Base-by-base conservation (phyloP, 805 yeast species). In the Metschnikowia arizonensis region DNA sequence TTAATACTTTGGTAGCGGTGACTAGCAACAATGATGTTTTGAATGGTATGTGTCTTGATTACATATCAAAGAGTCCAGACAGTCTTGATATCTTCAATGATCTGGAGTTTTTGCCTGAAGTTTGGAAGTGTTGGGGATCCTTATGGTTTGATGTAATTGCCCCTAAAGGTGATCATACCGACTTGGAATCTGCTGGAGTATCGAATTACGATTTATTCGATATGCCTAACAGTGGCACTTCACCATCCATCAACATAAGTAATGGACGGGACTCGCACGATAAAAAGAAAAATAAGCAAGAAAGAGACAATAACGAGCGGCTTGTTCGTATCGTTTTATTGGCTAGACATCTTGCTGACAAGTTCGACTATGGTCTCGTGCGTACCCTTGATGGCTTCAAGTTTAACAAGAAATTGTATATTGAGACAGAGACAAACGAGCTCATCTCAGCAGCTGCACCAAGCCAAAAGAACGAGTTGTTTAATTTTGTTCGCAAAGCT, bases 111-210 rank as follows among this genome's bases (percentile, higher is more conserved):
- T 65, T 85, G 40, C 80, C 85, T 34, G 95, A 86, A 62, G 84
- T 82, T 17, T 85, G 90, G 90, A 82, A 82, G 58, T 81, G 89
- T 56, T 85, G 91, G 88, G 95, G 95, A 2, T 77, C 88, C 0
- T 60, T 86, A 33, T 85, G 93, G 91, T 86, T 78, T 63, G 90
- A 85, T 61, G 66, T 68, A 21, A 68, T 85, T 32, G 57, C 68
- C 12, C 60, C 72, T 35, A 85, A 83, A 56, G 69, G 66, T 4
- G 85, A 81, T 52, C 77, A 74, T 51, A 64, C 64, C 33, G 75
- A 69, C 38, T 64, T 70, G 29, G 70, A 64, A 38, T 73, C 73
- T 18, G 77, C 83, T 3, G 88, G 89, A 8, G 76, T 83, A n/a
- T 61, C 63, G 37, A 77, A 75, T 46, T 49, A 55, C 25, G 73